phyloP scores from a whole-genome alignment of 1,284 basidiomycete species.

The Apiotrichum siamense region DNA sequence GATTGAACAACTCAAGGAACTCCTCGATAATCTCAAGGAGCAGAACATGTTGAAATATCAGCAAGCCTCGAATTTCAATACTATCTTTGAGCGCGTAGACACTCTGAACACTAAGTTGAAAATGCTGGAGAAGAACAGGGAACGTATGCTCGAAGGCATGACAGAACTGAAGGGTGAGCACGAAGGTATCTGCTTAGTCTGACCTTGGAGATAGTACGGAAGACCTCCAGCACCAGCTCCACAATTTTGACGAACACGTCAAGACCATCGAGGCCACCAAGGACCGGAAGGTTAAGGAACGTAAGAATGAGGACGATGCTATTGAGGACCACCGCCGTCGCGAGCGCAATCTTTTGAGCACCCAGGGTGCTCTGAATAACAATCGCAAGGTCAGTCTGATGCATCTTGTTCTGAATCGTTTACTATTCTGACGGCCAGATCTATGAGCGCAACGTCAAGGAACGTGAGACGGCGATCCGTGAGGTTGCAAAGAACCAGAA shows the following conservation, averaged over 20 bases:
- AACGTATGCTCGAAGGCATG: conserved; percentile 54
- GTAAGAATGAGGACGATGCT: conserved; percentile 34
- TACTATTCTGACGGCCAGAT: conserved; percentile 50
- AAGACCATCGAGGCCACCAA: conserved; percentile 31
- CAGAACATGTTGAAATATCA: conserved; percentile 79
- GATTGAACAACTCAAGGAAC: conserved; percentile 62
- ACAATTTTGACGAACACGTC: conserved; percentile 61
- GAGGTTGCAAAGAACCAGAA: conserved; percentile 63
- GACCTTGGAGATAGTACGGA: conserved; percentile 63
- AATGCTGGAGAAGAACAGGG: conserved; percentile 60
- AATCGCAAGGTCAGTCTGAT: conserved; percentile 41
- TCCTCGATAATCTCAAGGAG: conserved; percentile 62
- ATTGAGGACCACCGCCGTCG: conserved; percentile 32
- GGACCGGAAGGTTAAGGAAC: conserved; percentile 30
- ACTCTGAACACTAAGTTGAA: conserved; percentile 61
- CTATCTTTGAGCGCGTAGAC: conserved; percentile 70
- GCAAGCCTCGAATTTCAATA: conserved; percentile 73
- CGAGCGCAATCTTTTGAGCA: conserved; percentile 31
- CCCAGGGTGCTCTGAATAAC: conserved; percentile 36
- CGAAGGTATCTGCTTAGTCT: neutral
- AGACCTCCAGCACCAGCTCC: conserved; percentile 62
- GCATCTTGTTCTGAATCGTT: neutral
- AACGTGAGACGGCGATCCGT: conserved; percentile 68
- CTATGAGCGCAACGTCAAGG: conserved; percentile 65
- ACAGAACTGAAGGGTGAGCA: conserved; percentile 63